Conservation (phyloP, 192 early-diverging fungal species). For the Gigaspora rosea region DNA sequence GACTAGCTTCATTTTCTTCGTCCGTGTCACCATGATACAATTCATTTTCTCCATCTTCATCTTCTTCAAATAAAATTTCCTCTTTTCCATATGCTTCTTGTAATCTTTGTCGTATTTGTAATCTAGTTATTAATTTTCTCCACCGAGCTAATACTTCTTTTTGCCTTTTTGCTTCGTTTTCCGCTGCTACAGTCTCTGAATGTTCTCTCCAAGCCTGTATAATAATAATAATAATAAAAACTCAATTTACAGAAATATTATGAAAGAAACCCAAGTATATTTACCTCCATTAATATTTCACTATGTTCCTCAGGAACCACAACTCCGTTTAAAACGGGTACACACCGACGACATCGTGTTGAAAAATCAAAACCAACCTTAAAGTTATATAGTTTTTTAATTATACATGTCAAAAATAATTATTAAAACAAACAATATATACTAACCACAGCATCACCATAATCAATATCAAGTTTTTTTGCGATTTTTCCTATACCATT, state of each 20-base stretch:
- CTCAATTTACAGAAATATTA: constrained; percentile 26
- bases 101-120: constrained; percentile 55
- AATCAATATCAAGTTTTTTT: constrained; percentile 76
- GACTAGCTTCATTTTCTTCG: constrained; percentile 26
- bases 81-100: constrained; percentile 53
- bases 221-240: constrained; percentile 16
- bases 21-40: constrained; percentile 28
- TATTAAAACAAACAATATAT: constrained; percentile 33
- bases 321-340: constrained; percentile 68
- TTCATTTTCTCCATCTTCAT: constrained; percentile 10
- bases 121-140: constrained; percentile 55
- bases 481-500: constrained; percentile 67
- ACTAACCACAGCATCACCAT: constrained; percentile 78
- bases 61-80: background rate
- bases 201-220: constrained; percentile 42
- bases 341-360: constrained; percentile 45
- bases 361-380: constrained; percentile 76
- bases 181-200: constrained; percentile 23
- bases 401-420: constrained; percentile 13
- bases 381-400: constrained; percentile 1
- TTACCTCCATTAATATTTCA: constrained; percentile 60
- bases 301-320: constrained; percentile 64
- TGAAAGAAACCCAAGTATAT: constrained; percentile 1
- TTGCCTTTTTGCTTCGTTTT: constrained; percentile 41
- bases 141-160: constrained; percentile 52